Conservation (phyloP, 208 protist species). For the Angomonas deanei region DNA sequence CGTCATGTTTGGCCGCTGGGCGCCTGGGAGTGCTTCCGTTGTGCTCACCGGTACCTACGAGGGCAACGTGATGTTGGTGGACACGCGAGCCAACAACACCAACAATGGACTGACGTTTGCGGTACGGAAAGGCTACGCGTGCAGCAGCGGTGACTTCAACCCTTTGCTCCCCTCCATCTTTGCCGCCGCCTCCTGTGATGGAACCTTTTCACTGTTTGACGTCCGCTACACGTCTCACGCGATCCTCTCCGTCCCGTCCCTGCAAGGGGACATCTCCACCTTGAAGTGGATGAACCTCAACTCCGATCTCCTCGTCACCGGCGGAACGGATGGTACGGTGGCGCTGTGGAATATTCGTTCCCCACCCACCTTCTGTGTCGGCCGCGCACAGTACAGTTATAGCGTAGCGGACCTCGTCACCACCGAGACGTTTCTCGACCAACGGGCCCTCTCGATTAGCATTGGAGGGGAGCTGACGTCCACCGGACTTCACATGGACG, state of each 20-base stretch:
- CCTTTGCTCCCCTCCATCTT: constrained; percentile 55
- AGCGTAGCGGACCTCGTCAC: constrained; percentile 47
- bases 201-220: constrained; percentile 71
- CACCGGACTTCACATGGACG: constrained; percentile 19
- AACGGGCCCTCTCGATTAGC: constrained; percentile 67
- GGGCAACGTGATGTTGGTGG: constrained; percentile 53
- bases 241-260: constrained; percentile 50
- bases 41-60: constrained; percentile 72
- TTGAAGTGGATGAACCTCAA: constrained; percentile 66
- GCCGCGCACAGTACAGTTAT: constrained; percentile 52
- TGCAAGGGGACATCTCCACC: constrained; percentile 65
- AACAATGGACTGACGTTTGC: constrained; percentile 24
- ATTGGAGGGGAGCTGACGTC: constrained; percentile 49
- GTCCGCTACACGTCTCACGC: constrained; percentile 46
- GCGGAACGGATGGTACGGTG: constrained; percentile 72
- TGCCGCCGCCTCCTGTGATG: constrained; percentile 56
- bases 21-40: constrained; percentile 43
- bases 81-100: constrained; percentile 26
- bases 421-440: constrained; percentile 54
- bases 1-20: constrained; percentile 71
- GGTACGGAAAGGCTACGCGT: constrained; percentile 24
- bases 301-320: constrained; percentile 66
- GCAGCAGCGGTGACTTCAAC: constrained; percentile 55
- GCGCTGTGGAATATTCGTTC: constrained; percentile 74
- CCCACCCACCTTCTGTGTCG: constrained; percentile 74